Conservation (phyloP, 1,284 basidiomycete species). For the Dichomitus squalens region DNA sequence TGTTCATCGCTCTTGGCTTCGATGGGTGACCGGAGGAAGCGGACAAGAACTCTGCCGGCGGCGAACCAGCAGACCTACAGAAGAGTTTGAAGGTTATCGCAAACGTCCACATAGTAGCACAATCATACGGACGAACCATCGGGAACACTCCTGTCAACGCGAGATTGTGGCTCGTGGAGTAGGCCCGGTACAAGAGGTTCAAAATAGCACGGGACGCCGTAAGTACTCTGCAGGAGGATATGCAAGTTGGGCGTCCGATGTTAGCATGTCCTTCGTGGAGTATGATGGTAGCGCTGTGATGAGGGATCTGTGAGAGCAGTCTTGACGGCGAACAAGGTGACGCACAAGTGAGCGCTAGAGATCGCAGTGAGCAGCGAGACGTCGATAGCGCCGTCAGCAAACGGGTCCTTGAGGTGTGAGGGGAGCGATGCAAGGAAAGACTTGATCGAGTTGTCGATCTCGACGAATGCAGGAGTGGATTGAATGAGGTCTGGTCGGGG, state of each 20-base stretch:
- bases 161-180: constrained; percentile 71
- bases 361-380: constrained; percentile 67
- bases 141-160: constrained; percentile 65
- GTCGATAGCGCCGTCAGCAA: constrained; percentile 55
- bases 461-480: constrained; percentile 63
- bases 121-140: constrained; percentile 42
- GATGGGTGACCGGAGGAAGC: constrained; percentile 62
- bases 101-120: constrained; percentile 5
- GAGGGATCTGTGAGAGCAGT: no score
- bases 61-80: constrained; percentile 69
- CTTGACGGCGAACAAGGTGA: constrained; percentile 10
- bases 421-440: constrained; percentile 66
- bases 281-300: constrained; percentile 58
- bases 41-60: constrained; percentile 62
- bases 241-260: constrained; percentile 54
- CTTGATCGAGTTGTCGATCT: constrained; percentile 60
- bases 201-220: constrained; percentile 65
- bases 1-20: constrained; percentile 55
- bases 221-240: constrained; percentile 67
- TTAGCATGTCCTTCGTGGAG: constrained; percentile 76
- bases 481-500: constrained; percentile 40
- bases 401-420: constrained; percentile 54
- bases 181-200: constrained; percentile 66
- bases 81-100: neutral
- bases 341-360: constrained; percentile 65